Conservation (phyloP, 2,329 filamentous ascomycete species). For the Claviceps citrina region DNA sequence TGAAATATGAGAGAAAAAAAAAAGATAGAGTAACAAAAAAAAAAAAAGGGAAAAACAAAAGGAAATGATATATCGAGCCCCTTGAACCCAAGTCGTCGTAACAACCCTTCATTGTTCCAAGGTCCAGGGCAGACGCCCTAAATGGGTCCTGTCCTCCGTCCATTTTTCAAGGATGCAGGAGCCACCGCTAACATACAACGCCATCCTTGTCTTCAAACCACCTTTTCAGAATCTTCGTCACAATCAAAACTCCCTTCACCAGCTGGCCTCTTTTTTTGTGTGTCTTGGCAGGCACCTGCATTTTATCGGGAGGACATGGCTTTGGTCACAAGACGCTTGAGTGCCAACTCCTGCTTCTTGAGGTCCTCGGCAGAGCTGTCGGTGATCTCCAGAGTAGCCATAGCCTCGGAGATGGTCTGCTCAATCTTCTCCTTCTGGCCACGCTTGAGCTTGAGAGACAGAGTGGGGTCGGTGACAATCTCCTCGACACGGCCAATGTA, state of each 20-base stretch:
- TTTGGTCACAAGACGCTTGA: conserved; percentile 98
- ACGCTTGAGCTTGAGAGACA: conserved; percentile 95
- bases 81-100: conserved; percentile 1
- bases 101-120: conserved; percentile 1
- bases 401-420: conserved; percentile 87
- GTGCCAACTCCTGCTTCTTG: conserved; percentile 98
- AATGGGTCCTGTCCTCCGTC: conserved; percentile 3
- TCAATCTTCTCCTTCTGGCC: conserved; percentile 99
- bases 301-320: conserved; percentile 82
- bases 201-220: conserved; percentile 3
- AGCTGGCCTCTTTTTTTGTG: neutral
- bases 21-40: conserved; percentile 10
- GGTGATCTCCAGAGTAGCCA: conserved; percentile 92
- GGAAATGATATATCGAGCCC: conserved; percentile 6
- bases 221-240: conserved; percentile 3
- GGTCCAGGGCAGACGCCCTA: conserved; percentile 4
- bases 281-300: conserved; percentile 1
- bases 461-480: conserved; percentile 89
- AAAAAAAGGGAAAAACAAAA: too few relatives aligned
- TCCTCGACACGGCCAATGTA: conserved; percentile 99
- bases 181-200: conserved; percentile 6
- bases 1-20: conserved; percentile 7
- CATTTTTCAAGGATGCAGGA: conserved; percentile 1
- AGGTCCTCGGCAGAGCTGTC: conserved; percentile 84
- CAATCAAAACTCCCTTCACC: neutral